Conservation (phyloP, 2,329 filamentous ascomycete genomes). For the Chrysoporthe austroafricana region DNA sequence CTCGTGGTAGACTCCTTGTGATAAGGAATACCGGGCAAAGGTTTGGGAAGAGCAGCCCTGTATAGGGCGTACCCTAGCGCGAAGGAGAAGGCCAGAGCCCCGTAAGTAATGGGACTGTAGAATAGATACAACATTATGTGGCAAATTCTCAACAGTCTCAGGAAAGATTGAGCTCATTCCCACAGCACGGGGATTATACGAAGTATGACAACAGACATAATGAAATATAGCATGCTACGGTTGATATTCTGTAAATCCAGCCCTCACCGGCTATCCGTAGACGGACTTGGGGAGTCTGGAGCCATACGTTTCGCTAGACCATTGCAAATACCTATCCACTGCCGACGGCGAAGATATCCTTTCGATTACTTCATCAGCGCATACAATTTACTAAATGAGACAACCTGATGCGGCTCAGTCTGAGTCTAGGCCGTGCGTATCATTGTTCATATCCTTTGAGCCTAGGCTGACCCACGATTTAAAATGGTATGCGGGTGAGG, state of each 20-base stretch:
- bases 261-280: no score
- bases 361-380: neutral
- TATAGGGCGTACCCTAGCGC: conserved; percentile 21
- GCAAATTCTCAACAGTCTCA: neutral
- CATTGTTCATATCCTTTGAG: neutral
- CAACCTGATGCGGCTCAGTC: neutral
- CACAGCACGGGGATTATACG: neutral
- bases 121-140: neutral
- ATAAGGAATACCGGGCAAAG: conserved; percentile 29
- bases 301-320: neutral
- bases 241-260: neutral
- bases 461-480: neutral
- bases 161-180: neutral
- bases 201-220: neutral
- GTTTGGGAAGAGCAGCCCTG: conserved; percentile 25
- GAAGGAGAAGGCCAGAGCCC: neutral
- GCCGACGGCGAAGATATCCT: neutral
- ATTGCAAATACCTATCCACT: no score
- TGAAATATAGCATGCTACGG: neutral
- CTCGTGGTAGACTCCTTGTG: conserved; percentile 18
- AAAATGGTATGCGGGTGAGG: neutral
- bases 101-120: neutral
- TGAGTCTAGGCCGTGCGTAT: neutral
- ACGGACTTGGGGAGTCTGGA: neutral
- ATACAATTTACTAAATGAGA: neutral